A percentile compares a stretch with the other conserved stretches of the same genome.
phyloP scores from a whole-genome alignment of 306 rosid genomes.

The Pachyrhizus erosus region DNA sequence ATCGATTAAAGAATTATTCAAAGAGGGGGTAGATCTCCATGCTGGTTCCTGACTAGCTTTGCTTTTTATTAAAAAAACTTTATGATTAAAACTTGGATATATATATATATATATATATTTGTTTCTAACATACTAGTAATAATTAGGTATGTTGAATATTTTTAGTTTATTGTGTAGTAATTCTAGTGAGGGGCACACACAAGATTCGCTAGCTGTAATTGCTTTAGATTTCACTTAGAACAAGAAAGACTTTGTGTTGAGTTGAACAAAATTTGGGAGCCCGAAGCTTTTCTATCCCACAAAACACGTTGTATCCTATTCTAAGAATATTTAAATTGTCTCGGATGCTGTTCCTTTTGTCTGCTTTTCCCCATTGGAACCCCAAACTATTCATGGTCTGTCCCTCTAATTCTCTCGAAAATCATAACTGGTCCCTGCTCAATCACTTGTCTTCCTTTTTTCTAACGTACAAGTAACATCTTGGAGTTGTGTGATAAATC shows the following conservation, averaged over 20 bases:
- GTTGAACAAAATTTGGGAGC: conserved; percentile 49
- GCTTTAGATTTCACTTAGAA: conserved; percentile 51
- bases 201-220: conserved; percentile 60
- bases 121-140: neutral
- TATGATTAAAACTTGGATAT: neutral
- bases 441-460: neutral
- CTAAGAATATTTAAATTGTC: conserved; percentile 33
- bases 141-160: neutral
- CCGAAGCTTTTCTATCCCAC: conserved; percentile 55
- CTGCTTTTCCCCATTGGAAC: conserved; percentile 51
- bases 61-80: neutral
- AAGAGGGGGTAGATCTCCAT: neutral
- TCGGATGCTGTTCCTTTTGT: conserved; percentile 59
- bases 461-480: conserved; percentile 36
- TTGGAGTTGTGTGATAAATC: conserved; percentile 28
- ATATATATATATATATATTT: too few species aligned
- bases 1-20: neutral
- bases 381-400: conserved; percentile 35
- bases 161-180: conserved; percentile 5
- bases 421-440: conserved; percentile 28
- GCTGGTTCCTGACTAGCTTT: neutral
- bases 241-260: conserved; percentile 51
- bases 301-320: conserved; percentile 66
- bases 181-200: conserved; percentile 41
- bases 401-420: conserved; percentile 41